Evolutionary conservation across 257 asterid genomes (phyloP).

Genomic region (Plectranthus barbatus): DNA sequence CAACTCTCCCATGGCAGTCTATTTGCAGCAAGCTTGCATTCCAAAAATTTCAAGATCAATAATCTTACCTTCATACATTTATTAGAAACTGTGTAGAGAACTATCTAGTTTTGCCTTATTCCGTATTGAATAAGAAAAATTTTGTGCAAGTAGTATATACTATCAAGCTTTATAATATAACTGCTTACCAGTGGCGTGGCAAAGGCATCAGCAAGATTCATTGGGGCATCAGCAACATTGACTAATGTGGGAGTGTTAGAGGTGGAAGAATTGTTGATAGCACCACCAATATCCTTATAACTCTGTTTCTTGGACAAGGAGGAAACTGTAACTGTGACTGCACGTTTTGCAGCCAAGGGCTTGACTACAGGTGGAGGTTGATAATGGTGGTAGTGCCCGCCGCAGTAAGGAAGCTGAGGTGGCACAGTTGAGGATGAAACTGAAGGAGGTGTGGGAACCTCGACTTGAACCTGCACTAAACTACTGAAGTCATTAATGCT

Average conservation of each 20-base stretch:
- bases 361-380: slow-evolving; percentile 53
- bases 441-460: slow-evolving; percentile 87
- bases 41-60: not conserved
- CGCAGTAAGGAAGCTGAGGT: slow-evolving; percentile 35
- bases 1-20: slow-evolving; percentile 16
- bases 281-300: slow-evolving; percentile 9
- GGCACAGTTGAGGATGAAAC: slow-evolving; percentile 67
- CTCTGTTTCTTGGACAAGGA: slow-evolving; percentile 27
- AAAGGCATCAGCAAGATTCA: slow-evolving; percentile 9
- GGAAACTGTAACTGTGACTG: slow-evolving; percentile 53
- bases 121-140: no score
- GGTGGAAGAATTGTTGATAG: slow-evolving; percentile 20
- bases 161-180: no score
- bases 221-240: slow-evolving; percentile 44
- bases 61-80: not conserved
- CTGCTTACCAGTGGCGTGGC: slow-evolving; percentile 15
- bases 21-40: not conserved
- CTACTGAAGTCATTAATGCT: not conserved
- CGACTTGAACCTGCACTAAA: slow-evolving; percentile 45
- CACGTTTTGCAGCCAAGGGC: slow-evolving; percentile 78
- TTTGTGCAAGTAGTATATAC: no score
- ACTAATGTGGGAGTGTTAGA: slow-evolving; percentile 18
- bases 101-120: no score
- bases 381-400: slow-evolving; percentile 15
- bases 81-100: no score